Conservation (phyloP, 2,329 filamentous ascomycete genomes). For the Monosporascus sp. region DNA sequence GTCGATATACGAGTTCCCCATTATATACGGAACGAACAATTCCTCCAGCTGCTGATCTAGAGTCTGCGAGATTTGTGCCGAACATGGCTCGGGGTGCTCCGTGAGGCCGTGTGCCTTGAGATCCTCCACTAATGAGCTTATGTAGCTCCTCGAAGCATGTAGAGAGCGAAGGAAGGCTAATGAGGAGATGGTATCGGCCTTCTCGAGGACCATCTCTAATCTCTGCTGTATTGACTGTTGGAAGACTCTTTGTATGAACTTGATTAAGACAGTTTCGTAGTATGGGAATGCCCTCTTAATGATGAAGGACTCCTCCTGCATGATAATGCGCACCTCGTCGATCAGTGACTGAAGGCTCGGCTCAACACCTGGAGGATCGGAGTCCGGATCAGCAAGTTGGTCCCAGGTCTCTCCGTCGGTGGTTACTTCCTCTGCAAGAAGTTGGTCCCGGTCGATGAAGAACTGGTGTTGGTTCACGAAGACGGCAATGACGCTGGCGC, state of each 20-base stretch:
- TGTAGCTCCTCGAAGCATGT: slow-evolving; percentile 86
- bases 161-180: slow-evolving; percentile 86
- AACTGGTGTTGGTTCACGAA: slow-evolving; percentile 99
- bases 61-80: slow-evolving; percentile 75
- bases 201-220: slow-evolving; percentile 91
- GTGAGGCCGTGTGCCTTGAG: slow-evolving; percentile 91
- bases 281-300: slow-evolving; percentile 96
- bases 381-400: slow-evolving; percentile 86
- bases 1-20: slow-evolving; percentile 66
- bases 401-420: slow-evolving; percentile 80
- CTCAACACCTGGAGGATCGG: slow-evolving; percentile 85
- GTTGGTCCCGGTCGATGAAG: slow-evolving; percentile 92
- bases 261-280: slow-evolving; percentile 86
- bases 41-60: slow-evolving; percentile 72
- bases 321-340: slow-evolving; percentile 90
- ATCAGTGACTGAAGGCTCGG: slow-evolving; percentile 85
- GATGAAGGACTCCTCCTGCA: slow-evolving; percentile 95
- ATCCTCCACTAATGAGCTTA: slow-evolving; percentile 82
- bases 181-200: slow-evolving; percentile 86
- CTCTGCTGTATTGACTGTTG: slow-evolving; percentile 97
- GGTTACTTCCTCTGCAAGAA: slow-evolving; percentile 80
- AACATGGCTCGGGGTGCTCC: slow-evolving; percentile 88
- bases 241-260: slow-evolving; percentile 92
- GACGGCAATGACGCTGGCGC: slow-evolving; percentile 86
- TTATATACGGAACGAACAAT: slow-evolving; percentile 65